Evolutionary conservation across 1,284 basidiomycete species (phyloP).

Genomic region (Pisolithus thermaeus): DNA sequence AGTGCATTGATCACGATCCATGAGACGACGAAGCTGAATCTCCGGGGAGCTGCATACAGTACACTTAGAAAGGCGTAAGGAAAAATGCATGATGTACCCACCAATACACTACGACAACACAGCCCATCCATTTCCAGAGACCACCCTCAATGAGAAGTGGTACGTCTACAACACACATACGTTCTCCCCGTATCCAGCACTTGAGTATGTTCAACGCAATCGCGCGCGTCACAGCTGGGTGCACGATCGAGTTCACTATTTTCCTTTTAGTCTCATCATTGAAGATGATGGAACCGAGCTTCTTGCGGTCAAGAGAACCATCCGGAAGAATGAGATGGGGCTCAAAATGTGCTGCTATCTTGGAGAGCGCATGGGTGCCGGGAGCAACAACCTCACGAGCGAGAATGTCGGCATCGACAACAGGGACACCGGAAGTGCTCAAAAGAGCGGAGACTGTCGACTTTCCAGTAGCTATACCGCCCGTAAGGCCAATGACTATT

Average conservation of each 20-base stretch:
- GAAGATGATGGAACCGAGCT: constrained; percentile 49
- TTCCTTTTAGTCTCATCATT: constrained; percentile 59
- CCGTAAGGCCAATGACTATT: constrained; percentile 76
- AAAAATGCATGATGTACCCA: constrained; percentile 31
- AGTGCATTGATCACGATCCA: constrained; percentile 13
- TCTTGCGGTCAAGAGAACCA: constrained; percentile 77
- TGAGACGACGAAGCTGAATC: constrained; percentile 77
- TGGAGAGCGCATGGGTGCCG: constrained; percentile 67
- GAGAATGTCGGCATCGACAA: constrained; percentile 91
- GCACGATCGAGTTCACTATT: constrained; percentile 81
- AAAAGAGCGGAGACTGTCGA: constrained; percentile 85
- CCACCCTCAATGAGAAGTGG: constrained; percentile 92
- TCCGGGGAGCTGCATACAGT: constrained; percentile 51
- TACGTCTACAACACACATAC: constrained; percentile 83
- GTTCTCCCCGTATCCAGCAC: constrained; percentile 76
- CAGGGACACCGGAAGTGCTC: constrained; percentile 58
- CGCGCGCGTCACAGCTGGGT: constrained; percentile 78
- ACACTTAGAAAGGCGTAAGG: not conserved
- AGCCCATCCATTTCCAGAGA: constrained; percentile 47
- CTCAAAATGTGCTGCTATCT: constrained; percentile 74
- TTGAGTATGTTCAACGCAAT: constrained; percentile 70
- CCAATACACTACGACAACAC: constrained; percentile 80
- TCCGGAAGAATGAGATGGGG: constrained; percentile 54
- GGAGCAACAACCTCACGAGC: constrained; percentile 87
- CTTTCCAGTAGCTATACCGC: constrained; percentile 57